phyloP scores from a whole-genome alignment of 768 basidiomycete genomes.

The Tubosaeta sp. region DNA sequence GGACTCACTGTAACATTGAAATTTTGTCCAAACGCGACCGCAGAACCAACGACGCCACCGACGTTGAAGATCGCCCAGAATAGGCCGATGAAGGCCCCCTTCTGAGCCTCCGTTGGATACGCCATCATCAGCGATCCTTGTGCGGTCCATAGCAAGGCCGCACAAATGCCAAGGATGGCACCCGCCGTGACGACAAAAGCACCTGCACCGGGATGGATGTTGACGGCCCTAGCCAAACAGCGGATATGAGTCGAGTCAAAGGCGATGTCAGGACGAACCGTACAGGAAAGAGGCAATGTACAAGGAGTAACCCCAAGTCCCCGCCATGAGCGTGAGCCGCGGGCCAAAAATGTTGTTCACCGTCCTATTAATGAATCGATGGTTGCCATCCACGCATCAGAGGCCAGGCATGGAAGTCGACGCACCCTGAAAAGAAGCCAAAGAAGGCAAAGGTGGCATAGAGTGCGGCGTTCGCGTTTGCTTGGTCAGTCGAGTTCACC shows the following conservation, averaged over 20 bases:
- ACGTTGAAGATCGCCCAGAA: conserved; percentile 76
- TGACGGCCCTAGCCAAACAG: conserved; percentile 40
- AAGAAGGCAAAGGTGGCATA: conserved; percentile 61
- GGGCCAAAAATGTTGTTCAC: conserved; percentile 70
- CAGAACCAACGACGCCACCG: conserved; percentile 73
- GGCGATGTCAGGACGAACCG: conserved; percentile 2
- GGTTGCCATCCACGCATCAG: background rate
- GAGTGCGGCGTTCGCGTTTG: conserved; percentile 64
- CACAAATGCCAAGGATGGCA: conserved; percentile 46
- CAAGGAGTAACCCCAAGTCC: conserved; percentile 48
- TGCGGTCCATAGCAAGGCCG: conserved; percentile 51
- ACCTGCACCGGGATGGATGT: conserved; percentile 35
- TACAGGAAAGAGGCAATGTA: conserved; percentile 48
- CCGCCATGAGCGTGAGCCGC: conserved; percentile 44
- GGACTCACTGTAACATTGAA: conserved; percentile 52
- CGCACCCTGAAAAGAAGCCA: conserved; percentile 69
- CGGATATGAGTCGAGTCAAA: background rate
- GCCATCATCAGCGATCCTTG: conserved; percentile 54
- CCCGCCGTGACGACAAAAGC: conserved; percentile 47
- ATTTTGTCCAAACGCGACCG: conserved; percentile 71
- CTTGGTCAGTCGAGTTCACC: conserved; percentile 55
- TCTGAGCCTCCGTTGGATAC: conserved; percentile 54
- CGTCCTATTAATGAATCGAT: conserved; percentile 39
- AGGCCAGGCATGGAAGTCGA: background rate
- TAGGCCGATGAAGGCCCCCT: conserved; percentile 46